Evolutionary conservation across 2,329 filamentous ascomycete species (phyloP), one percentile per base, ranked within the genome.

Genomic region (Penicillium sp.): DNA sequence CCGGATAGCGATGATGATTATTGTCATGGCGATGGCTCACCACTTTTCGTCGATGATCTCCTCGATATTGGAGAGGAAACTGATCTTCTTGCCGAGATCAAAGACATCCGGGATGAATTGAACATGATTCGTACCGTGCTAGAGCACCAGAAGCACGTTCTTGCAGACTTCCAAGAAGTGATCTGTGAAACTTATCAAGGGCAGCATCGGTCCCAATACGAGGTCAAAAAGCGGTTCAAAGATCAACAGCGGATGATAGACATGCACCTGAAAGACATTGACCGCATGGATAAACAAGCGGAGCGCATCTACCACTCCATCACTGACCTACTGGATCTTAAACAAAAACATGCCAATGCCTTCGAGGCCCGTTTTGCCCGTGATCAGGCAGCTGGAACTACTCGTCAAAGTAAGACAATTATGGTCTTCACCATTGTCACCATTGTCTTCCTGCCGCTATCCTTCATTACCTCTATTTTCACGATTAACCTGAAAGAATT

Each of bases 301-400:
- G 78, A 82, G 56, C 79, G 81, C 22, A 83, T 87, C 58, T 87
- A 87, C 65, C 74, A 79, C 44, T 82, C 79, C 55, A 80, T 88
- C 45, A 86, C 82, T 0, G 82, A 88, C 62, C 73, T 89, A 5
- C 80, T 89, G 0, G 86, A 89, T 61, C 78, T 88, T 1, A 89
- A 89, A 65, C 86, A 89, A 64, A 88, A 88, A 69, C 85, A 89
- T 56, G 85, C 85, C 61, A 89, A 88, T 70, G 85, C 84, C 0
- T 82, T 87, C 47, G 86, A 89, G 67, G 86, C 86, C 1, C 81
- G 85, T 3, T 87, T 76, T 55, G 72, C 73, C 3, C 73, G 75
- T 22, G 83, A 87, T 49, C 85, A 87, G 68, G 86, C 86, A 0
- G 80, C 83, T 3, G 82, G 83, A 1, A 86, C 86, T 0, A 83